phyloP scores from a whole-genome alignment of 331 rosid genomes.

The Malus hybrid region DNA sequence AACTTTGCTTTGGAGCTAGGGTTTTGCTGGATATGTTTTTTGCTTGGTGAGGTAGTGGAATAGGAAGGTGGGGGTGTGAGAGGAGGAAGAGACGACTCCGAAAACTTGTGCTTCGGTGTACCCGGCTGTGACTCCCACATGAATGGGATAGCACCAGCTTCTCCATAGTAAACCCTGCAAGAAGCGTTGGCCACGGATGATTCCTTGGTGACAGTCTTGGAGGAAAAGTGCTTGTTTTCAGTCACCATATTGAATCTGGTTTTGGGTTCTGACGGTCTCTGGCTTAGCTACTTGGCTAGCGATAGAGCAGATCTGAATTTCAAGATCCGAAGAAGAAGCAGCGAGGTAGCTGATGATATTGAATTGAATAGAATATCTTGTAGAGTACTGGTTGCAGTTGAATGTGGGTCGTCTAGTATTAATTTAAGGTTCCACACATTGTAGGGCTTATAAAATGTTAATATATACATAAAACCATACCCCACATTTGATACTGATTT shows the following conservation, averaged over 20 bases:
- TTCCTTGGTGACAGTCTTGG: constrained; percentile 51
- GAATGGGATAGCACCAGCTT: constrained; percentile 58
- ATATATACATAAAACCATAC: background rate
- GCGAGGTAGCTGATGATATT: background rate
- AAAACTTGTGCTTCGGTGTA: constrained; percentile 60
- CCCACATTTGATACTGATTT: background rate
- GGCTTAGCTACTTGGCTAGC: background rate
- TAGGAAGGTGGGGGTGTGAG: constrained; percentile 83
- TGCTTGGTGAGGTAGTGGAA: constrained; percentile 2
- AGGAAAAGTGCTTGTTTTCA: constrained; percentile 32
- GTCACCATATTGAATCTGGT: constrained; percentile 20
- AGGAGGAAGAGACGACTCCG: constrained; percentile 47
- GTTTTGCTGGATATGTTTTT: constrained; percentile 15
- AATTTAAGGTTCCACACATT: constrained; percentile 1
- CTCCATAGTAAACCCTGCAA: constrained; percentile 64
- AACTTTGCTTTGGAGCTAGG: constrained; percentile 15
- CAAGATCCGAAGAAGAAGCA: constrained; percentile 33
- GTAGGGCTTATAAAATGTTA: background rate
- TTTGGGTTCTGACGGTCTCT: background rate
- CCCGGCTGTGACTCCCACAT: constrained; percentile 83
- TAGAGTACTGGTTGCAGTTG: background rate
- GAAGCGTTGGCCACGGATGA: constrained; percentile 46
- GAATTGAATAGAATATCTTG: background rate
- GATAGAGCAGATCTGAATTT: constrained; percentile 17
- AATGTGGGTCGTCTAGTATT: background rate